Conservation (phyloP, 169 alveolate genomes). For the Eimeria maxima region DNA sequence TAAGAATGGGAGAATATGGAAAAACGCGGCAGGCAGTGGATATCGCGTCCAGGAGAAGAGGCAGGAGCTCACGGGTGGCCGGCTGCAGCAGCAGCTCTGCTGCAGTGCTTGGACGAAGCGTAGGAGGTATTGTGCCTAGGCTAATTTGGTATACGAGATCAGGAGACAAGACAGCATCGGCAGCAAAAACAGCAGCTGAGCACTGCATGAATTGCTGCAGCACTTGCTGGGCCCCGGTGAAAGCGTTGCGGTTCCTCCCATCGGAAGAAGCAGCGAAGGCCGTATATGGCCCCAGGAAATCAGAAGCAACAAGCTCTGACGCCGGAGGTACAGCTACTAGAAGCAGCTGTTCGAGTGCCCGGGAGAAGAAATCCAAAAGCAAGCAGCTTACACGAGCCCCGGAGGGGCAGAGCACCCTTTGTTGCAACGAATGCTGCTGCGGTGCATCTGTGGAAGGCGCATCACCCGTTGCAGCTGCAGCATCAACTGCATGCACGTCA, state of each 20-base stretch:
- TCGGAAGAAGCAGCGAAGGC: slow-evolving; percentile 6
- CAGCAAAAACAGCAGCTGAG: slow-evolving; percentile 55
- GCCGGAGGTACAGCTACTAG: slow-evolving; percentile 67
- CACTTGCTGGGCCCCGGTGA: slow-evolving; percentile 15
- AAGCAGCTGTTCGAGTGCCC: slow-evolving; percentile 70
- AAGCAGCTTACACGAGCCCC: slow-evolving; percentile 40
- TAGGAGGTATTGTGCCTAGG: background rate
- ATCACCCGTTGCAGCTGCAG: background rate
- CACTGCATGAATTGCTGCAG: slow-evolving; percentile 61
- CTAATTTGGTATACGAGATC: slow-evolving; percentile 61
- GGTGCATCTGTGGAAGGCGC: background rate
- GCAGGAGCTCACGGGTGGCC: slow-evolving; percentile 64
- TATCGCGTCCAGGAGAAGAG: slow-evolving; percentile 56
- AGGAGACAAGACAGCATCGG: slow-evolving; percentile 58
- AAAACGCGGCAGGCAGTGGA: slow-evolving; percentile 72
- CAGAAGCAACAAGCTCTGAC: slow-evolving; percentile 28
- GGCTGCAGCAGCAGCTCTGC: slow-evolving; percentile 78
- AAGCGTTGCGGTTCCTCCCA: background rate
- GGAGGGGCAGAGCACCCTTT: slow-evolving; percentile 50
- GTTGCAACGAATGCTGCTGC: slow-evolving; percentile 30
- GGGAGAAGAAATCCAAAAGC: slow-evolving; percentile 54
- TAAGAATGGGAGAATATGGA: slow-evolving; percentile 20
- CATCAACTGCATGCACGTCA: slow-evolving; percentile 25
- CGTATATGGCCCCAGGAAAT: background rate
- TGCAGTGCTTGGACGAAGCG: slow-evolving; percentile 56